A percentile compares a stretch with the other conserved stretches of the same genome.
Conservation (phyloP, 2,329 filamentous ascomycete species). For the Aspergillus novoparasiticus region DNA sequence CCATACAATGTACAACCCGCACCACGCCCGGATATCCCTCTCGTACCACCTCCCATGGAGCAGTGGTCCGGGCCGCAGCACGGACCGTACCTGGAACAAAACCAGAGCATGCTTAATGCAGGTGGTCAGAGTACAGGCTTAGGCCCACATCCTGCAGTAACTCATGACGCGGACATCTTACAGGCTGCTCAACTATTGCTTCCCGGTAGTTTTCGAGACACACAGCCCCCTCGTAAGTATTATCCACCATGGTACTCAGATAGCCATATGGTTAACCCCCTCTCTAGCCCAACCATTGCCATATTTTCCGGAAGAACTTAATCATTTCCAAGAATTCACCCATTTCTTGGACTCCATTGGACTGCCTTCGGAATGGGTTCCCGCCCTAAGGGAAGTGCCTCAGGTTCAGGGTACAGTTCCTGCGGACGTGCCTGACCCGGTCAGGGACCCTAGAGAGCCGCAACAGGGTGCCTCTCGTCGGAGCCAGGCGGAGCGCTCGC, state of each 20-base stretch:
- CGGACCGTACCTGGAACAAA: slow-evolving; percentile 29
- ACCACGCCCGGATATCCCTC: slow-evolving; percentile 24
- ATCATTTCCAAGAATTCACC: slow-evolving; percentile 40
- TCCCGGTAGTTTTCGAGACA: slow-evolving; percentile 31
- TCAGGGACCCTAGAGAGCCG: slow-evolving; percentile 22
- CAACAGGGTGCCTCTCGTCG: slow-evolving; percentile 22
- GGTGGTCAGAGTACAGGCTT: slow-evolving; percentile 17
- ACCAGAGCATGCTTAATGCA: slow-evolving; percentile 24
- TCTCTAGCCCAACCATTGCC: slow-evolving; percentile 29
- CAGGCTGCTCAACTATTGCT: slow-evolving; percentile 38
- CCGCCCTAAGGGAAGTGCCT: slow-evolving; percentile 27
- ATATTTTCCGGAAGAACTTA: slow-evolving; percentile 36
- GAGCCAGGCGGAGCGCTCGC: slow-evolving; percentile 25
- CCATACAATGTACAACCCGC: slow-evolving; percentile 21
- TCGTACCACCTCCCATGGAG: slow-evolving; percentile 24
- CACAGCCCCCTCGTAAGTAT: slow-evolving; percentile 17
- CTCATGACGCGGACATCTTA: slow-evolving; percentile 42
- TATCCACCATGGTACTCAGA: neutral
- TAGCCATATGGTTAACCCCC: neutral
- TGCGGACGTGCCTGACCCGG: slow-evolving; percentile 26
- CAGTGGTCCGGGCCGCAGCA: slow-evolving; percentile 33
- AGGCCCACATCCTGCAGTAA: slow-evolving; percentile 25
- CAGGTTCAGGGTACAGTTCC: slow-evolving; percentile 28
- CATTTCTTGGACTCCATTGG: slow-evolving; percentile 39
- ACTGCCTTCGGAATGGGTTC: slow-evolving; percentile 38